Conservation (phyloP, 164 flowering plant genomes). For the Sextonia rubra region DNA sequence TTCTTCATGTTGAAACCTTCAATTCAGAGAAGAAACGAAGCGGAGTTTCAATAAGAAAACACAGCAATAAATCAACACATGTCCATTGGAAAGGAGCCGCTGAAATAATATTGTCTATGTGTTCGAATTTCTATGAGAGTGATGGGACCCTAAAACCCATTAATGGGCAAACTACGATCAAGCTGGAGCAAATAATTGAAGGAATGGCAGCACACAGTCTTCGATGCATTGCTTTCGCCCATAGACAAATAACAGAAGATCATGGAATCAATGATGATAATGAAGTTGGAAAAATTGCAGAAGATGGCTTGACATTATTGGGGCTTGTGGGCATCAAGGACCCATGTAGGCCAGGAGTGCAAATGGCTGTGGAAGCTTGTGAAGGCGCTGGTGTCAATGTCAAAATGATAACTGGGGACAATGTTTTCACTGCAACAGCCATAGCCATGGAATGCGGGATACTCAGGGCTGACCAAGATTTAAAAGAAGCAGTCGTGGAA, state of each 20-base stretch:
- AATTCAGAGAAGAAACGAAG: constrained; percentile 44
- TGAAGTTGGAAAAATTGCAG: constrained; percentile 16
- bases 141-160: constrained; percentile 10
- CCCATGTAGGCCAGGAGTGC: constrained; percentile 55
- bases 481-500: constrained; percentile 36
- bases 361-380: constrained; percentile 44
- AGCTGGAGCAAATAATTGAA: constrained; percentile 20
- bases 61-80: constrained; percentile 26
- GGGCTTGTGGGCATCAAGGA: constrained; percentile 57
- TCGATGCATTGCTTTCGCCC: constrained; percentile 33
- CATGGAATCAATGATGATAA: not conserved
- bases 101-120: constrained; percentile 64
- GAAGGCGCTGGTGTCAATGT: constrained; percentile 47
- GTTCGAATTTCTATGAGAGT: constrained; percentile 31
- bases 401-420: constrained; percentile 68
- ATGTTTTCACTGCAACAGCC: constrained; percentile 54
- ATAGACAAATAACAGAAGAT: constrained; percentile 8
- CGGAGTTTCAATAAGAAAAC: constrained; percentile 42
- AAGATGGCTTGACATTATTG: constrained; percentile 31
- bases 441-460: constrained; percentile 64
- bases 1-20: constrained; percentile 35
- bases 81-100: constrained; percentile 89
- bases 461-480: constrained; percentile 20
- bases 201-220: constrained; percentile 33
- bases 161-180: constrained; percentile 10